phyloP scores from a whole-genome alignment of 176 grass and related monocot species.

The Luzula sylvatica region DNA sequence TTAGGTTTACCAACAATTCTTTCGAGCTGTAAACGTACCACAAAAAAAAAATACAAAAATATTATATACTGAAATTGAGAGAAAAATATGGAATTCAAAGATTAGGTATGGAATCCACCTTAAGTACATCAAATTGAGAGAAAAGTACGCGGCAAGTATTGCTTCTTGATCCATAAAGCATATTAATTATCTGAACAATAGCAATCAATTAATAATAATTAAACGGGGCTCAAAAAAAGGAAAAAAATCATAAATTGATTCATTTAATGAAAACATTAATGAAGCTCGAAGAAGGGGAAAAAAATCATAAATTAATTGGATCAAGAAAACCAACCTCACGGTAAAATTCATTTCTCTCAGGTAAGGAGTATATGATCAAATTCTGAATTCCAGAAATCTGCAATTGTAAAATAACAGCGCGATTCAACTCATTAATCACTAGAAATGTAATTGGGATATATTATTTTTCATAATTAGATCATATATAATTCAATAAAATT shows the following conservation, averaged over 20 bases:
- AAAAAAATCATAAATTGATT: too few species aligned
- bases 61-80: too few species aligned
- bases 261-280: too few species aligned
- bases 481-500: not conserved
- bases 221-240: too few species aligned
- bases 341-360: slow-evolving; percentile 81
- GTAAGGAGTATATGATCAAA: slow-evolving; percentile 78
- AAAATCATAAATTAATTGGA: not conserved
- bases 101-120: slow-evolving; percentile 35
- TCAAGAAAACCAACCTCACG: slow-evolving; percentile 48
- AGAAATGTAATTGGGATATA: not conserved
- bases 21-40: slow-evolving; percentile 73
- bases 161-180: slow-evolving; percentile 58
- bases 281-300: not conserved
- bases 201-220: not conserved
- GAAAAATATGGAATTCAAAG: not conserved
- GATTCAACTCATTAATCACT: not conserved
- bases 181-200: slow-evolving; percentile 69
- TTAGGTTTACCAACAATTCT: slow-evolving; percentile 52
- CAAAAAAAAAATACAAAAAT: slow-evolving; percentile 11
- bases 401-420: slow-evolving; percentile 15
- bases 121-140: slow-evolving; percentile 61
- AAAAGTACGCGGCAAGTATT: slow-evolving; percentile 70
- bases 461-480: too few species aligned
- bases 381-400: slow-evolving; percentile 71